A percentile compares a stretch with the other conserved stretches of the same genome.
Conservation (phyloP, 208 protist genomes). For the Polymyxa betae region DNA sequence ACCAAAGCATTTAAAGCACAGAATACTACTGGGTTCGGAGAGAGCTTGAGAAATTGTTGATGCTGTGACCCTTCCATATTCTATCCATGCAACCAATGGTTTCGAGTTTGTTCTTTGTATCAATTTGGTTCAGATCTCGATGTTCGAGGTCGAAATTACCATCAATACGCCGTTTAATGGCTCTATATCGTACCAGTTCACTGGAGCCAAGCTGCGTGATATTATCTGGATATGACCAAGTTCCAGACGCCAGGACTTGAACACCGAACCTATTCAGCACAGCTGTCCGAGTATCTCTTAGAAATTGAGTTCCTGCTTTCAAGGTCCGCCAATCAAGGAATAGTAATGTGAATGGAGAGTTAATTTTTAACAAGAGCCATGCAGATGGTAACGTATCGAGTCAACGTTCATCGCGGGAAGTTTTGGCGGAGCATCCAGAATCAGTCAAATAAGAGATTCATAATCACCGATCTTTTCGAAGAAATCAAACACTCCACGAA, state of each 20-base stretch:
- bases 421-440: neutral
- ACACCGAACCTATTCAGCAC: neutral
- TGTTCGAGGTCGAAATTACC: too few species aligned
- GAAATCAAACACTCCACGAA: neutral
- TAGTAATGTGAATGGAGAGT: neutral
- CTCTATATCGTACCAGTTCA: too few species aligned
- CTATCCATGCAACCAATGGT: too few species aligned
- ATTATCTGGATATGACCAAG: neutral
- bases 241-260: neutral
- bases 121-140: too few species aligned
- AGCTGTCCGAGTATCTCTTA: neutral
- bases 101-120: too few species aligned
- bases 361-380: neutral
- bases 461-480: neutral
- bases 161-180: too few species aligned
- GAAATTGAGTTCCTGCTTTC: neutral
- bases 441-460: neutral
- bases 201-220: neutral
- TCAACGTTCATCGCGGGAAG: neutral
- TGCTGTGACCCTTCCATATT: too few species aligned
- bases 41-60: too few species aligned
- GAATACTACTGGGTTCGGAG: too few species aligned
- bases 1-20: too few species aligned
- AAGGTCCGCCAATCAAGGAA: neutral
- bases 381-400: neutral